Evolutionary conservation across 2,329 filamentous ascomycete genomes (phyloP).

Genomic region (Talaromyces sp.): DNA sequence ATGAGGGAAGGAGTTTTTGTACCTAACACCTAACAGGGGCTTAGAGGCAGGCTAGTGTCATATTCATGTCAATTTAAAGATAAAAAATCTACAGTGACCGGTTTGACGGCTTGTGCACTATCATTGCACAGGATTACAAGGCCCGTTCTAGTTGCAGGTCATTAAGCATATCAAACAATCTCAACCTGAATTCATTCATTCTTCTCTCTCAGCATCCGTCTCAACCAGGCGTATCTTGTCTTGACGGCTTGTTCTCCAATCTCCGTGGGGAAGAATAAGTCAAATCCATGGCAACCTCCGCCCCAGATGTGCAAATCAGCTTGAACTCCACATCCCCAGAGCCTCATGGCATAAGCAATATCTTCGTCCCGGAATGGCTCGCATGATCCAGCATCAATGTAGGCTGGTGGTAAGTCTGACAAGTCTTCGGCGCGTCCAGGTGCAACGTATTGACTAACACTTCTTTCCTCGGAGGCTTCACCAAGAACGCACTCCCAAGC

Average conservation of each 20-base stretch:
- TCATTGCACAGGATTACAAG: too few relatives aligned
- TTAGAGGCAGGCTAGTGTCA: too few relatives aligned
- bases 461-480: not conserved
- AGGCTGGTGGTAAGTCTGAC: slow-evolving; percentile 2
- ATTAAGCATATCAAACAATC: too few relatives aligned
- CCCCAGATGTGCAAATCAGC: slow-evolving; percentile 10
- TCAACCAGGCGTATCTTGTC: slow-evolving; percentile 6
- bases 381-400: slow-evolving; percentile 1
- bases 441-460: slow-evolving; percentile 8
- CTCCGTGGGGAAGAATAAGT: slow-evolving; percentile 1
- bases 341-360: slow-evolving; percentile 8
- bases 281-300: slow-evolving; percentile 9
- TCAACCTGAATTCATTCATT: not conserved
- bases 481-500: slow-evolving; percentile 11
- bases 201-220: slow-evolving; percentile 2
- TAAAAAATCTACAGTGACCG: too few relatives aligned
- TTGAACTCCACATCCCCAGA: slow-evolving; percentile 7
- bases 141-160: too few relatives aligned
- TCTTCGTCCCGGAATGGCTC: slow-evolving; percentile 11
- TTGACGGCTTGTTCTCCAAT: not conserved
- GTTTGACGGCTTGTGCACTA: too few relatives aligned
- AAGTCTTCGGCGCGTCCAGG: slow-evolving; percentile 7
- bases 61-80: too few relatives aligned
- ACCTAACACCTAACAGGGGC: too few relatives aligned
- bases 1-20: too few relatives aligned